Evolutionary conservation across 1,284 basidiomycete genomes (phyloP).

Genomic region (Caloboletus firmus): DNA sequence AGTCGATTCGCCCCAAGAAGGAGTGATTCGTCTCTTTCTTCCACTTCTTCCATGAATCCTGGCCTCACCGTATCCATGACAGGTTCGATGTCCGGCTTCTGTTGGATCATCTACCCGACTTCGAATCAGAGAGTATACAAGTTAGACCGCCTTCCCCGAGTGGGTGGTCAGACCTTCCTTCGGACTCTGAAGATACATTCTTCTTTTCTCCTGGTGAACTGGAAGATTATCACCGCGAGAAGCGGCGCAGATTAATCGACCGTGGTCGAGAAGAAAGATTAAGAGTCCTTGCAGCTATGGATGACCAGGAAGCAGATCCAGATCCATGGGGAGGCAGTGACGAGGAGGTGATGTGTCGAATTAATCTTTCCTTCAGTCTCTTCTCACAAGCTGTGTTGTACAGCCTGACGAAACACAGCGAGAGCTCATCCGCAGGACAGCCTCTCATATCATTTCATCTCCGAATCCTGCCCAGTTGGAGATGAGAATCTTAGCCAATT

Average conservation of each 20-base stretch:
- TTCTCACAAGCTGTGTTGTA: constrained; percentile 16
- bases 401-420: constrained; percentile 69
- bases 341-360: constrained; percentile 56
- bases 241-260: constrained; percentile 64
- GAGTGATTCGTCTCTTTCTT: constrained; percentile 16
- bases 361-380: neutral
- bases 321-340: constrained; percentile 69
- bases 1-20: constrained; percentile 1
- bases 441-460: constrained; percentile 61
- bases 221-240: constrained; percentile 64
- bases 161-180: constrained; percentile 81
- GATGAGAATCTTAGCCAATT: constrained; percentile 84
- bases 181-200: constrained; percentile 80
- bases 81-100: constrained; percentile 82
- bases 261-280: constrained; percentile 62
- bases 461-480: constrained; percentile 78
- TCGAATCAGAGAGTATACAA: neutral
- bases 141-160: constrained; percentile 43
- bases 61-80: constrained; percentile 20
- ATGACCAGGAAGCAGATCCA: constrained; percentile 40
- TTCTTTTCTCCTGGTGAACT: constrained; percentile 68
- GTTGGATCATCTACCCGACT: constrained; percentile 49
- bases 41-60: constrained; percentile 9
- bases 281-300: constrained; percentile 51
- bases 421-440: constrained; percentile 76